Conservation (phyloP, 495 filamentous ascomycete genomes). For the Neurospora sp. region DNA sequence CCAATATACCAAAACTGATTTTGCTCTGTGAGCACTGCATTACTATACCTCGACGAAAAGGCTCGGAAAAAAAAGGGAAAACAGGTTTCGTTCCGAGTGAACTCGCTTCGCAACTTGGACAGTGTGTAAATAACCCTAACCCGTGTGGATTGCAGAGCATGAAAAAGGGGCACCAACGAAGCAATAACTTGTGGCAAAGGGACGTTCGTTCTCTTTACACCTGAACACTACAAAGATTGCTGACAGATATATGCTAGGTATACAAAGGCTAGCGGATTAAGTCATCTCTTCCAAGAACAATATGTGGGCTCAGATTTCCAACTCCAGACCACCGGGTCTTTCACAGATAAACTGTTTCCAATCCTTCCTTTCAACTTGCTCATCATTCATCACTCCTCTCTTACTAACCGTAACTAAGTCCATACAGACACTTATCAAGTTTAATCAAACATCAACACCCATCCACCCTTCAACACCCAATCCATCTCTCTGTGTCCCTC, state of each 20-base stretch:
- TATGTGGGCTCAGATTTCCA: background rate
- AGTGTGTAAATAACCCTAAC: background rate
- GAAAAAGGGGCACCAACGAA: background rate
- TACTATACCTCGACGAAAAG: background rate
- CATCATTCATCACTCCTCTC: background rate
- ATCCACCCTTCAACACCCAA: background rate
- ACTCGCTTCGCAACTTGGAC: background rate
- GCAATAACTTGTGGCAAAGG: background rate
- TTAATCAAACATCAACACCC: background rate
- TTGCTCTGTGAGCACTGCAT: background rate
- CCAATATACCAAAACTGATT: background rate
- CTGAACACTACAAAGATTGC: background rate
- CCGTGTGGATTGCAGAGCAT: background rate
- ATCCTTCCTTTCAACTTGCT: background rate
- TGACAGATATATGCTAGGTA: background rate
- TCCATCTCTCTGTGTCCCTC: background rate
- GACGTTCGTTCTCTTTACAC: background rate
- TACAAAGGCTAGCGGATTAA: background rate
- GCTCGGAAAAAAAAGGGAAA: background rate
- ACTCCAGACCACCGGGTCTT: background rate
- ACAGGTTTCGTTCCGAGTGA: background rate
- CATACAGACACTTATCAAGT: background rate
- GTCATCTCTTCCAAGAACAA: background rate
- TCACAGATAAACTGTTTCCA: background rate
- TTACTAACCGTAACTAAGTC: background rate